Conservation (phyloP, 768 basidiomycete genomes). For the Rhodotorula taiwanensis region DNA sequence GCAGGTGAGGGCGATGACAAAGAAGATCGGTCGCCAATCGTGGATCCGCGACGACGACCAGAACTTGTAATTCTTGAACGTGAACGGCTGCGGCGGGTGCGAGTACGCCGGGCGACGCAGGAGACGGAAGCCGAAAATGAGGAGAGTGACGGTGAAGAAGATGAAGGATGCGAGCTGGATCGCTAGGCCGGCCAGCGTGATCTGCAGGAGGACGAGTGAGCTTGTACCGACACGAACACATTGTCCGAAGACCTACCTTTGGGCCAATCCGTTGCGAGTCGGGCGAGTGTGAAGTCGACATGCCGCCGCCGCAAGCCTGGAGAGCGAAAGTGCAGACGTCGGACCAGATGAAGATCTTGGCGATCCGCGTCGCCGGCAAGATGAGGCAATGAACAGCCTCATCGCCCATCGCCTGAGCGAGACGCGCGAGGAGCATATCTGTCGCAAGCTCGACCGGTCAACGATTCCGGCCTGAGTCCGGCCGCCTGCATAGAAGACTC, state of each 20-base stretch:
- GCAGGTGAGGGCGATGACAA: slow-evolving; percentile 10
- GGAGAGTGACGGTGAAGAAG: slow-evolving; percentile 25
- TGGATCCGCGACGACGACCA: not conserved
- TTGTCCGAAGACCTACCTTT: too few relatives aligned
- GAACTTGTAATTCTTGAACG: not conserved
- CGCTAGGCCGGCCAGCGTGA: slow-evolving; percentile 30
- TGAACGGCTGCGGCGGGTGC: not conserved
- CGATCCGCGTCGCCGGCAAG: slow-evolving; percentile 1
- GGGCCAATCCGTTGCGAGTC: not conserved
- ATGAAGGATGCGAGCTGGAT: slow-evolving; percentile 32
- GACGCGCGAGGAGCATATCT: slow-evolving; percentile 20
- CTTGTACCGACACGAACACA: not conserved
- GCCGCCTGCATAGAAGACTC: too few relatives aligned
- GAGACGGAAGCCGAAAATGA: slow-evolving; percentile 18
- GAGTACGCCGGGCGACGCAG: not conserved
- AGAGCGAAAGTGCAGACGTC: slow-evolving; percentile 34
- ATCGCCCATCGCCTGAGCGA: slow-evolving; percentile 14
- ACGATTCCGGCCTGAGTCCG: too few relatives aligned
- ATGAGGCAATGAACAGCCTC: slow-evolving; percentile 23
- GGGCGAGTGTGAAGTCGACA: not conserved
- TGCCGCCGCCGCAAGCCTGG: slow-evolving; percentile 20
- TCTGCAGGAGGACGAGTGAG: not conserved
- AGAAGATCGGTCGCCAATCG: slow-evolving; percentile 25
- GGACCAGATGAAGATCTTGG: slow-evolving; percentile 11
- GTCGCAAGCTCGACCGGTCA: not conserved